Evolutionary conservation across 352 stramenopile genomes (phyloP).

Genomic region (Peronospora destructor): DNA sequence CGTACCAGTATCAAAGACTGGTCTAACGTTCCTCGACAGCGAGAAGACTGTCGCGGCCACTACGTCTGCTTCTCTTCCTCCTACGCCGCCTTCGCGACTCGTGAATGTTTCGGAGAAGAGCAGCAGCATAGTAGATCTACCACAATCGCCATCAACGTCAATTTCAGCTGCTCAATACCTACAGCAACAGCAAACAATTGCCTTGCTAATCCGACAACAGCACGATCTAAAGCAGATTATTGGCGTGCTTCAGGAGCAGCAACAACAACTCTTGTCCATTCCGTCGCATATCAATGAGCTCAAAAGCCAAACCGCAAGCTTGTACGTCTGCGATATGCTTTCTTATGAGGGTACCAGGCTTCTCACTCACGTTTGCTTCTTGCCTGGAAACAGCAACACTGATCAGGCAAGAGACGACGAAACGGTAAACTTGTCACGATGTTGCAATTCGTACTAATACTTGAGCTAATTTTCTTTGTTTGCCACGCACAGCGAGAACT

Average conservation of each 20-base stretch:
- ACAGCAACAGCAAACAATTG: slow-evolving; percentile 79
- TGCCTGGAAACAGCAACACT: slow-evolving; percentile 11
- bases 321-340: slow-evolving; percentile 25
- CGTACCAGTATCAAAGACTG: slow-evolving; percentile 3
- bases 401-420: slow-evolving; percentile 44
- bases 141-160: slow-evolving; percentile 47
- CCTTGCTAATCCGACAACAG: slow-evolving; percentile 71
- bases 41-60: slow-evolving; percentile 5
- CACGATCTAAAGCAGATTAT: slow-evolving; percentile 83
- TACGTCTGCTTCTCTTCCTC: slow-evolving; percentile 7
- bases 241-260: slow-evolving; percentile 63
- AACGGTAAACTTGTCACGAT: slow-evolving; percentile 29
- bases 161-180: slow-evolving; percentile 69
- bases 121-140: slow-evolving; percentile 12
- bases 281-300: slow-evolving; percentile 61
- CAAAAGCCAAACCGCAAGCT: slow-evolving; percentile 41
- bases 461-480: slow-evolving; percentile 10
- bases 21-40: slow-evolving; percentile 10
- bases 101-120: slow-evolving; percentile 14
- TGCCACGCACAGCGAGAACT: slow-evolving; percentile 39
- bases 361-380: slow-evolving; percentile 4
- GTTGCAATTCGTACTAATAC: background rate
- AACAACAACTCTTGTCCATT: slow-evolving; percentile 68
- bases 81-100: slow-evolving; percentile 13
- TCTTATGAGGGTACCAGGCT: background rate